Evolutionary conservation across 1,139 yeast species (phyloP).

Genomic region (Suhomyces yuchorum): DNA sequence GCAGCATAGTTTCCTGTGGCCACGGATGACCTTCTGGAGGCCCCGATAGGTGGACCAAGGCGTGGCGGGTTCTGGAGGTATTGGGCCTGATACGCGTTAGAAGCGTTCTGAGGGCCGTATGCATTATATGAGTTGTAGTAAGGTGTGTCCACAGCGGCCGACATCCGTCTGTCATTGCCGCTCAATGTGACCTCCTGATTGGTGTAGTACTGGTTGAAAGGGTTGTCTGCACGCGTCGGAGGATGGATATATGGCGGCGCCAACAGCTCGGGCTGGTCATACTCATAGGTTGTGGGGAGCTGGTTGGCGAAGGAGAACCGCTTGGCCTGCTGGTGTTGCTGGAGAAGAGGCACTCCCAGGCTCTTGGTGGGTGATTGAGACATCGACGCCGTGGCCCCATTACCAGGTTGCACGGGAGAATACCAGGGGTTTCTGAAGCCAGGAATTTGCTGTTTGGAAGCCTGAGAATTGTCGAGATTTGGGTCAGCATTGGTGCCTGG

Average conservation of each 20-base stretch:
- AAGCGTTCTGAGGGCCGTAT: slow-evolving; percentile 9
- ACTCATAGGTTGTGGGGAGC: slow-evolving; percentile 56
- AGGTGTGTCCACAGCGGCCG: slow-evolving; percentile 43
- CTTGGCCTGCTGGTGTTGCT: slow-evolving; percentile 37
- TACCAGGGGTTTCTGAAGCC: slow-evolving; percentile 54
- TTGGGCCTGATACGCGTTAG: slow-evolving; percentile 14
- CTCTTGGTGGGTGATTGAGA: slow-evolving; percentile 20
- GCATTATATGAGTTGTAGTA: slow-evolving; percentile 18
- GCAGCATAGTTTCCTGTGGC: slow-evolving; percentile 11
- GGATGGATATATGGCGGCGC: slow-evolving; percentile 43
- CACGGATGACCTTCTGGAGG: slow-evolving; percentile 17
- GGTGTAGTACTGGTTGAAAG: slow-evolving; percentile 49
- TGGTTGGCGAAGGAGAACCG: slow-evolving; percentile 48
- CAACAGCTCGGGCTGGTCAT: slow-evolving; percentile 26
- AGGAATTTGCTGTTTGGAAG: slow-evolving; percentile 19
- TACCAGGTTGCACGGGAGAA: slow-evolving; percentile 23
- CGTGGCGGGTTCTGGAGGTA: slow-evolving; percentile 15
- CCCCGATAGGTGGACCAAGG: slow-evolving; percentile 12
- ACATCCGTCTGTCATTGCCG: slow-evolving; percentile 42
- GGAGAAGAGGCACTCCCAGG: slow-evolving; percentile 12
- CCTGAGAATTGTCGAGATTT: slow-evolving; percentile 12
- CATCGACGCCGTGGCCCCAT: slow-evolving; percentile 5
- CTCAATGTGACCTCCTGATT: slow-evolving; percentile 39
- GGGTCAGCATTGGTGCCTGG: slow-evolving; percentile 7
- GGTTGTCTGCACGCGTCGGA: slow-evolving; percentile 52